Percentiles rank a stretch among this genome's conserved stretches.
Evolutionary conservation across 1,139 yeast genomes (phyloP).

Genomic region (Candida anutae): DNA sequence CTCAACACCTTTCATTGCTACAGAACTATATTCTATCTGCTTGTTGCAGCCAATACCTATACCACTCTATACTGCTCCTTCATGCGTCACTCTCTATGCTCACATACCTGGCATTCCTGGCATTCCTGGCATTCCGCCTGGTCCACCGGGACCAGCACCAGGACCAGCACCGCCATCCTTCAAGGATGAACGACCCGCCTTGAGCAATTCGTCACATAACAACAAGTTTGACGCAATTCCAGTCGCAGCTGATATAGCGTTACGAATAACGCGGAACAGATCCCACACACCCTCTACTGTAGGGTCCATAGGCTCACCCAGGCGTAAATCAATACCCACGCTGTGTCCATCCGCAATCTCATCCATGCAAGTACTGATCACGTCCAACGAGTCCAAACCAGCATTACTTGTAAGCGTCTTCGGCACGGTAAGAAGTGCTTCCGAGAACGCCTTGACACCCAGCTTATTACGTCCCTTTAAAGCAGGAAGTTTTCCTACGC

Average conservation of each 20-base stretch:
- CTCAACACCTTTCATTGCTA: no score
- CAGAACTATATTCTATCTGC: no score
- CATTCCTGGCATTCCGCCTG: constrained; percentile 13
- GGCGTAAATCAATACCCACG: constrained; percentile 83
- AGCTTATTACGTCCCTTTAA: constrained; percentile 85
- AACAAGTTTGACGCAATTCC: constrained; percentile 91
- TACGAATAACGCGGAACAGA: constrained; percentile 85
- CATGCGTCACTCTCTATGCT: no score
- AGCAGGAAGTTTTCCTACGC: constrained; percentile 43
- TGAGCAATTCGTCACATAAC: constrained; percentile 89
- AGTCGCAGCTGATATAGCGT: constrained; percentile 86
- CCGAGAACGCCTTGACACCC: constrained; percentile 90
- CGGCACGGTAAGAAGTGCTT: constrained; percentile 83
- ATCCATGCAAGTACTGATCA: constrained; percentile 84
- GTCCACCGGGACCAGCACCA: constrained; percentile 7
- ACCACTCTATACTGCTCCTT: no score
- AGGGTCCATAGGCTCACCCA: constrained; percentile 97
- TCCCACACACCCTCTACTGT: constrained; percentile 95
- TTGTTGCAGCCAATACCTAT: no score
- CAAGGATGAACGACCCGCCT: constrained; percentile 91
- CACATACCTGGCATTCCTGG: constrained; percentile 5
- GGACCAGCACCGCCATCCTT: constrained; percentile 40
- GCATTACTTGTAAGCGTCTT: constrained; percentile 90
- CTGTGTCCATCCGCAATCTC: constrained; percentile 74
- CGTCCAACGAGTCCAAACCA: constrained; percentile 88